Conservation (phyloP, 2,329 filamentous ascomycete genomes). For the Leptographium radiaticola region DNA sequence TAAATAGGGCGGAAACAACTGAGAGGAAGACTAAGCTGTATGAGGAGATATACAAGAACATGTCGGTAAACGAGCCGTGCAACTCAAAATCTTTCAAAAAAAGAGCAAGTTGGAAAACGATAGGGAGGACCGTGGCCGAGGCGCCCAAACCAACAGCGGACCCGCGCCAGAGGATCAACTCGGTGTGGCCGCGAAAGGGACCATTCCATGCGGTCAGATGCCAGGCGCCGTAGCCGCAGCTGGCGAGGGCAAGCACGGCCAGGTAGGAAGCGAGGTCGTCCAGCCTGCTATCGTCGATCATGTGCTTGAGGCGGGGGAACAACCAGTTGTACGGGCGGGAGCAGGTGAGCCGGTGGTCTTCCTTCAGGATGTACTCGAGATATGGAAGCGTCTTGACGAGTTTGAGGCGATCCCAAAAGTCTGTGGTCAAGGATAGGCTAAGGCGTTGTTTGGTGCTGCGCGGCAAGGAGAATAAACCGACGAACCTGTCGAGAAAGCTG, state of each 20-base stretch:
- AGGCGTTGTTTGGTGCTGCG: not conserved
- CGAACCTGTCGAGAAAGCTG: not conserved
- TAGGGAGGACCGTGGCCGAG: too few species aligned
- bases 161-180: not conserved
- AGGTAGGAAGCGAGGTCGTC: not conserved
- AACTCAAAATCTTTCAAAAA: too few species aligned
- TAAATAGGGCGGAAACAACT: not conserved
- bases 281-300: fast-evolving
- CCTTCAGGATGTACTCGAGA: too few species aligned
- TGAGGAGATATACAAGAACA: not conserved
- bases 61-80: too few species aligned
- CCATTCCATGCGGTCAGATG: not conserved
- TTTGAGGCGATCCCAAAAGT: not conserved
- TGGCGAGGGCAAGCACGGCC: not conserved
- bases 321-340: not conserved
- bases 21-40: not conserved
- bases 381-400: not conserved
- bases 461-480: not conserved
- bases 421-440: not conserved
- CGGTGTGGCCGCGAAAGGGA: not conserved
- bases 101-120: not conserved
- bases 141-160: not conserved
- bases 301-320: not conserved
- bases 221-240: not conserved
- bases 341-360: not conserved